Conservation (phyloP, 2,329 filamentous ascomycete genomes). For the Lomentospora prolificans region DNA sequence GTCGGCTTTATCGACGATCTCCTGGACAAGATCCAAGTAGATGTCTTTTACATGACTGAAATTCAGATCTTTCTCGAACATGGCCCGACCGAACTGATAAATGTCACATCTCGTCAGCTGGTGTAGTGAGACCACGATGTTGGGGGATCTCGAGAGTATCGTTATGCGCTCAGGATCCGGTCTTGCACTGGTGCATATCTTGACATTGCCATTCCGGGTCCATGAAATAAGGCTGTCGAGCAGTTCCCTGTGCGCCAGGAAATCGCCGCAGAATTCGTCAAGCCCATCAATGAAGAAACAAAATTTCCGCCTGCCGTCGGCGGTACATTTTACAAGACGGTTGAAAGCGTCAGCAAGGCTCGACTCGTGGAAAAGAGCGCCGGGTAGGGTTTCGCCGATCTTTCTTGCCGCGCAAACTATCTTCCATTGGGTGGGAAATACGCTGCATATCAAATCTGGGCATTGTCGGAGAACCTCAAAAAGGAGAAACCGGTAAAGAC, state of each 20-base stretch:
- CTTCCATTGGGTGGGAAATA: background rate
- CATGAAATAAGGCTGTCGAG: background rate
- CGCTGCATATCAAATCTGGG: background rate
- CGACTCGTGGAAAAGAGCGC: too few relatives aligned
- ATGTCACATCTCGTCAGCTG: background rate
- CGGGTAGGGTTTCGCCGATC: too few relatives aligned
- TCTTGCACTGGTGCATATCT: background rate
- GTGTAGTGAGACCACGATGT: background rate
- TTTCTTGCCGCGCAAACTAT: too few relatives aligned
- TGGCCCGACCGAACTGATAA: background rate
- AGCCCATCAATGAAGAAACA: slow-evolving; percentile 5
- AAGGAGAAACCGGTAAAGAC: slow-evolving; percentile 6
- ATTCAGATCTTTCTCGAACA: background rate
- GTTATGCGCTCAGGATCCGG: background rate
- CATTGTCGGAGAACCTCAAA: slow-evolving; percentile 5
- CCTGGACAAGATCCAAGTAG: background rate
- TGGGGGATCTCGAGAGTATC: background rate
- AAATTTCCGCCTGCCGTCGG: background rate
- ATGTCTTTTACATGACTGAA: background rate
- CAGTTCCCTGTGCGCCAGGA: background rate
- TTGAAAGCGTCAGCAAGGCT: too few relatives aligned
- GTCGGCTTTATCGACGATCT: background rate
- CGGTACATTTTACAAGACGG: background rate
- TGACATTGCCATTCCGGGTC: background rate
- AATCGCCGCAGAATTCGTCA: background rate